phyloP scores from a whole-genome alignment of 805 yeast genomes.

The Pichia thaimueangensis region DNA sequence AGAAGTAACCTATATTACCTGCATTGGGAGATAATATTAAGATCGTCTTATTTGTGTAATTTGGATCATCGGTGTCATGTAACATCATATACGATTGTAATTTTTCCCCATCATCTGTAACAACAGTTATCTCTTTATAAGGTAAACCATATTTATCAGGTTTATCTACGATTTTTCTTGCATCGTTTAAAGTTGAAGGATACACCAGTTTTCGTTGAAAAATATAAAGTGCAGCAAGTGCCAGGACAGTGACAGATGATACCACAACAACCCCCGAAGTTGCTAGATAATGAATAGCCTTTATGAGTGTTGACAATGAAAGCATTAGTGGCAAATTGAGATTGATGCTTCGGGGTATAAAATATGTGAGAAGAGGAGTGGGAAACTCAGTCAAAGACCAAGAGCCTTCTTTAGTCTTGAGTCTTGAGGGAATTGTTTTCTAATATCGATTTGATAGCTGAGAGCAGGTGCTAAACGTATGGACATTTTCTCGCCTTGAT shows the following conservation, averaged over 20 bases:
- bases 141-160: slow-evolving; percentile 67
- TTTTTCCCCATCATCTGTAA: slow-evolving; percentile 63
- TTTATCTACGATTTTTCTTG: slow-evolving; percentile 62
- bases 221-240: slow-evolving; percentile 16
- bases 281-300: not conserved
- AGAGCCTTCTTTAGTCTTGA: too few relatives aligned
- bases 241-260: slow-evolving; percentile 11
- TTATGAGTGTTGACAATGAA: not conserved
- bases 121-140: slow-evolving; percentile 53
- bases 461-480: too few relatives aligned
- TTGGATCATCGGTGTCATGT: slow-evolving; percentile 36
- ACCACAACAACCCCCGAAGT: slow-evolving; percentile 7
- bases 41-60: slow-evolving; percentile 52
- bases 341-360: too few relatives aligned
- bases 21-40: slow-evolving; percentile 75
- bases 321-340: not conserved
- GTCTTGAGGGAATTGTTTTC: too few relatives aligned
- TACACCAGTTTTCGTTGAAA: slow-evolving; percentile 51
- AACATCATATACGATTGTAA: slow-evolving; percentile 59
- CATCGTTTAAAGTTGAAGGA: slow-evolving; percentile 76
- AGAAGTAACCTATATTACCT: slow-evolving; percentile 87
- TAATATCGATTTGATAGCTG: too few relatives aligned
- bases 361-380: too few relatives aligned
- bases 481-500: too few relatives aligned
- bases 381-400: too few relatives aligned